Percentiles rank a stretch among this genome's conserved stretches.
phyloP scores from a whole-genome alignment of 805 yeast genomes.

The Barnettozyma siamensis region DNA sequence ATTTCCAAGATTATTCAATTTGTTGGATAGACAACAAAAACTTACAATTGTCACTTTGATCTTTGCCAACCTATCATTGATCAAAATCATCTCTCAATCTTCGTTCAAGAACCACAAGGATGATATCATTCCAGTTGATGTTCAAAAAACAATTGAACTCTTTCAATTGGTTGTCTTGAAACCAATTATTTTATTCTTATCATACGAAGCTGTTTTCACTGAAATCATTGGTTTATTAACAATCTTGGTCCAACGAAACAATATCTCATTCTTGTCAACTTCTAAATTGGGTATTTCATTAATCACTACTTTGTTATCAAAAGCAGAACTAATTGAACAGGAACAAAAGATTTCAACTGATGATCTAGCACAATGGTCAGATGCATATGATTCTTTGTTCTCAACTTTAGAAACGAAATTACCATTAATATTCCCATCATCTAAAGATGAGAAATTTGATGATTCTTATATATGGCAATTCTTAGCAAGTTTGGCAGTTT shows the following conservation, averaged over 20 bases:
- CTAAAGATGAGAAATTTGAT: conserved; percentile 23
- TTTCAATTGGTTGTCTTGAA: conserved; percentile 80
- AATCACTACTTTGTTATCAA: conserved; percentile 82
- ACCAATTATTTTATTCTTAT: conserved; percentile 74
- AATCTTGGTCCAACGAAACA: conserved; percentile 63
- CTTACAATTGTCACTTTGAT: conserved; percentile 71
- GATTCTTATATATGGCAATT: conserved; percentile 86
- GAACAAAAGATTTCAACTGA: conserved; percentile 50
- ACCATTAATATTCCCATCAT: conserved; percentile 75
- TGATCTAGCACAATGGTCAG: conserved; percentile 56
- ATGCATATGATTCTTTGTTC: conserved; percentile 77
- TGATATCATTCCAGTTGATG: conserved; percentile 47
- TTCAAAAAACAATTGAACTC: conserved; percentile 59
- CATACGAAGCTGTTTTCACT: conserved; percentile 67
- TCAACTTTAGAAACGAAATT: conserved; percentile 73
- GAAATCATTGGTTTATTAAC: conserved; percentile 75
- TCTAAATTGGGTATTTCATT: conserved; percentile 81
- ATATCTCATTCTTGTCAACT: conserved; percentile 46
- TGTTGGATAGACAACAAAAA: conserved; percentile 69
- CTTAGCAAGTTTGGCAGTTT: conserved; percentile 86
- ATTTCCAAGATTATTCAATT: conserved; percentile 82
- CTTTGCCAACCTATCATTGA: conserved; percentile 72
- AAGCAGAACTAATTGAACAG: conserved; percentile 88
- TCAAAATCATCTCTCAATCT: conserved; percentile 72
- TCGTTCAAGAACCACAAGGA: conserved; percentile 62